These are phyloP conservation scores for Parachlorella kessleri DNA, from an alignment of 139 green algal species.

Conservation along the genomic window DNA sequence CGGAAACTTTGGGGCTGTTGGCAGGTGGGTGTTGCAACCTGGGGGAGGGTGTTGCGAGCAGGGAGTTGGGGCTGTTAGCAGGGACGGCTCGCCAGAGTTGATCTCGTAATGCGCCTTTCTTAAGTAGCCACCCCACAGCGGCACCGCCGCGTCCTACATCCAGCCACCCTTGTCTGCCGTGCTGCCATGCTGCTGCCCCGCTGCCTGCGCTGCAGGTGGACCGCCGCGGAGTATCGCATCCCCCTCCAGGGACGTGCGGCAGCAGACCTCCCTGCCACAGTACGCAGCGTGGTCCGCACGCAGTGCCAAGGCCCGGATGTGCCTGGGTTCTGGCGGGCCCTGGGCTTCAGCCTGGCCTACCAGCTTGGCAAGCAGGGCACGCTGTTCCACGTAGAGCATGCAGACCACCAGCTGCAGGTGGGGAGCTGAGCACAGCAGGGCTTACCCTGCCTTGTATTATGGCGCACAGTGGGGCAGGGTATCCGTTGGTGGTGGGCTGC, in stretches of 20 bases:
- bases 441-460: background rate
- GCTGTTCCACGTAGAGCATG: slow-evolving; percentile 6
- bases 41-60: too few relatives aligned
- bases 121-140: too few relatives aligned
- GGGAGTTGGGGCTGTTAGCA: too few relatives aligned
- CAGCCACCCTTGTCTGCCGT: too few relatives aligned
- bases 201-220: slow-evolving; percentile 17
- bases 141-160: too few relatives aligned
- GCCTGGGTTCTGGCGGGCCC: slow-evolving; percentile 24
- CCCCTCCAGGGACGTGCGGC: slow-evolving; percentile 19
- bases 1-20: too few relatives aligned
- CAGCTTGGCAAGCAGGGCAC: slow-evolving; percentile 12
- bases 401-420: slow-evolving; percentile 13
- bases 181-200: too few relatives aligned
- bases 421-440: background rate
- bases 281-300: slow-evolving; percentile 14
- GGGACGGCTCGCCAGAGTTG: too few relatives aligned
- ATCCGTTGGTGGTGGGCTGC: too few relatives aligned
- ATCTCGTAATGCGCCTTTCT: too few relatives aligned
- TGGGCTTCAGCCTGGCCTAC: slow-evolving; percentile 26
- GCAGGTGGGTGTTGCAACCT: too few relatives aligned
- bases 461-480: too few relatives aligned
- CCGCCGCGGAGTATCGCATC: slow-evolving; percentile 24
- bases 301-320: slow-evolving; percentile 17
- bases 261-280: slow-evolving; percentile 12